Base-by-base conservation (phyloP, 306 rosid species). In the Castanospermum australe region DNA sequence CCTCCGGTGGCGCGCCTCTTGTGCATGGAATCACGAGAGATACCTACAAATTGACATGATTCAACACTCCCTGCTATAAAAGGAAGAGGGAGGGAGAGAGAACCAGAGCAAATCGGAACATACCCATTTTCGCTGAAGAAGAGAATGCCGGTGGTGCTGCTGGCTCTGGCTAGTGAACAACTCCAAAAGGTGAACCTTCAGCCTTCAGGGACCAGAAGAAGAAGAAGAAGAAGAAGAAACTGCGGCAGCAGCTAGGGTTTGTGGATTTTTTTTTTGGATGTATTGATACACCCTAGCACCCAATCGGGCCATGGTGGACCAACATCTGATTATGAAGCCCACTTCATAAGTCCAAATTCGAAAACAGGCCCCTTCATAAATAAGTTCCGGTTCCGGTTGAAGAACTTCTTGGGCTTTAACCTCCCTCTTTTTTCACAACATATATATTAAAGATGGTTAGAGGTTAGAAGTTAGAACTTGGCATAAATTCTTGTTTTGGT, bases 11-110 rank as follows among this genome's bases (percentile, higher is more conserved):
- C 92, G 57, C 88, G 89, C 75, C 90, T 82, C 86, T 89, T 89
- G 86, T 89, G 92, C 92, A 89, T 89, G 71, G 92, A 89, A 84
- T 86, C 92, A 74, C 90, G 90, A 71, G 89, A 89, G 12, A 89
- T 89, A 81, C 93, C 89, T 89, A 52, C 0, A 50, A 24, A 76
- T 14, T 11, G 60, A 57, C 39, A 41, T 20, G 50, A 4, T 42
- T 83, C 8, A 73, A 51, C 10, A 15, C 28, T 67, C 6, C 44
- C 35, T n/a, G 11, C 10, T 2, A n/a, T 2, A n/a, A 18, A 75
- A 47, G 13, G 8, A 15, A 21, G 8, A 15, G 5, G 20, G 30
- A 67, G 12, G 25, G 45, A 51, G 48, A 41, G 6, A 6, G 57
- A 54, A 39, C 44, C 22, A 17, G 41, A 28, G 30, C 10, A 8